phyloP scores from a whole-genome alignment of 805 yeast species.

The Cyberlindnera mississippiensis region DNA sequence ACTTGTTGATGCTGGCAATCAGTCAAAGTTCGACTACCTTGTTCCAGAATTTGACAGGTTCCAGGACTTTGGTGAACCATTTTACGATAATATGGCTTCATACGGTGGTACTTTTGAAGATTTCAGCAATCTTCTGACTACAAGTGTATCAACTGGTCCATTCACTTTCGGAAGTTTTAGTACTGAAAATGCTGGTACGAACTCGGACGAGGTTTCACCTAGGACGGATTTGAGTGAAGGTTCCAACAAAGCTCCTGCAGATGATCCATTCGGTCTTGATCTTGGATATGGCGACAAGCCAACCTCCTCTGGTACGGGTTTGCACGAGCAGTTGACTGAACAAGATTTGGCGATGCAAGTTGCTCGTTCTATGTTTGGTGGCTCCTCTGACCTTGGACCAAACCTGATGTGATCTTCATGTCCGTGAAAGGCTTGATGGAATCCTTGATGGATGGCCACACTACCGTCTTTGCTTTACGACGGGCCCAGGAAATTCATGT shows the following conservation, averaged over 20 bases:
- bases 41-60: slow-evolving; percentile 23
- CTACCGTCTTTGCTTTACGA: too few species aligned
- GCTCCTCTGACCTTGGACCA: neutral
- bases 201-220: slow-evolving; percentile 21
- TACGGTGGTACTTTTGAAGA: neutral
- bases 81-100: slow-evolving; percentile 9
- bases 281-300: neutral
- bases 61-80: slow-evolving; percentile 25
- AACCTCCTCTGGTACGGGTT: neutral
- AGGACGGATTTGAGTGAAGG: slow-evolving; percentile 13
- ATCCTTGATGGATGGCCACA: too few species aligned
- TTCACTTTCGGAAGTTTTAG: slow-evolving; percentile 8
- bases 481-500: too few species aligned
- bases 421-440: too few species aligned
- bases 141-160: neutral
- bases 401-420: neutral
- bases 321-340: slow-evolving; percentile 8
- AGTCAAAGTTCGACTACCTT: slow-evolving; percentile 28
- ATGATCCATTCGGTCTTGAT: neutral
- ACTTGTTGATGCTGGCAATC: slow-evolving; percentile 24
- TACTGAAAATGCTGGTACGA: slow-evolving; percentile 4
- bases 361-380: slow-evolving; percentile 28
- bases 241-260: neutral
- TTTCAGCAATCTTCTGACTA: neutral
- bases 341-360: slow-evolving; percentile 26